These are phyloP conservation scores for Mycosphaerella sp. DNA, from an alignment of 2,329 filamentous ascomycete species.

Conservation along the genomic window DNA sequence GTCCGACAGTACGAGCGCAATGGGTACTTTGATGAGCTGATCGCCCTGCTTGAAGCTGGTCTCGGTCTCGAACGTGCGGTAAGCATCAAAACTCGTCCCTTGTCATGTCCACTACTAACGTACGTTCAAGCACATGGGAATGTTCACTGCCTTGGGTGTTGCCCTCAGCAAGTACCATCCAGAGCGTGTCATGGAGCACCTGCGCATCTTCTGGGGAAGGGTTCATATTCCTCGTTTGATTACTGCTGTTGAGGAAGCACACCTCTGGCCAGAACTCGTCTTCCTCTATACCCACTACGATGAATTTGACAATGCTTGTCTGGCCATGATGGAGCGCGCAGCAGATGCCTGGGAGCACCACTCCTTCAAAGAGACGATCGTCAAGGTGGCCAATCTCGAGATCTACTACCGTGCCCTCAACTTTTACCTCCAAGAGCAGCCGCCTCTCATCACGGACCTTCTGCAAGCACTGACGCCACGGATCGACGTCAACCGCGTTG, in stretches of 20 bases:
- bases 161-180: constrained; percentile 92
- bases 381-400: constrained; percentile 97
- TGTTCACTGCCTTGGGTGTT: constrained; percentile 92
- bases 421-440: constrained; percentile 97
- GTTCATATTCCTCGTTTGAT: constrained; percentile 99
- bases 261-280: constrained; percentile 94
- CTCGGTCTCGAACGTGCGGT: constrained; percentile 69
- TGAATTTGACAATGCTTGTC: constrained; percentile 92
- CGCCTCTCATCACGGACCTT: constrained; percentile 89
- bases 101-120: constrained; percentile 1
- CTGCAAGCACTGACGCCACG: constrained; percentile 85
- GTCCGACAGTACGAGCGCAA: constrained; percentile 96
- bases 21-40: constrained; percentile 98
- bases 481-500: constrained; percentile 98
- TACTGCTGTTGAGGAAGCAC: constrained; percentile 83
- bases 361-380: constrained; percentile 97
- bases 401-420: constrained; percentile 98
- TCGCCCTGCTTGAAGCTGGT: constrained; percentile 86
- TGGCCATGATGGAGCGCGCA: constrained; percentile 96
- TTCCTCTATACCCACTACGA: constrained; percentile 99
- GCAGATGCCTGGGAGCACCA: constrained; percentile 99
- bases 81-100: neutral
- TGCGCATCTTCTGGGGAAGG: constrained; percentile 96
- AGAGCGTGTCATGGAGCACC: constrained; percentile 94
- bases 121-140: constrained; percentile 74